Evolutionary conservation across 306 rosid genomes (phyloP), one percentile per base, ranked within the genome.

Genomic region (Sphenostylis stenocarpa): DNA sequence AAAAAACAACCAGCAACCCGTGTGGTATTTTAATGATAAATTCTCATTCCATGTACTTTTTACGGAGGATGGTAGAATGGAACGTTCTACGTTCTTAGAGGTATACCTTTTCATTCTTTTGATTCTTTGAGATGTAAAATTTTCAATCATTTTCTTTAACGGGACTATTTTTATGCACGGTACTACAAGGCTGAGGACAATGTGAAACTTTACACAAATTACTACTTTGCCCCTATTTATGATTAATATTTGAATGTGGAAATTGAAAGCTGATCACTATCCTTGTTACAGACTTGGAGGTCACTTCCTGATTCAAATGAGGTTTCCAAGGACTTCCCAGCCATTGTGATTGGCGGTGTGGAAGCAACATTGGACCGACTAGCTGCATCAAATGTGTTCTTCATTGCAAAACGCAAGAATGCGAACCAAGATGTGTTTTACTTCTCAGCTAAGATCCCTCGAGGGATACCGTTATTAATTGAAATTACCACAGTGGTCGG

Each of bases 21-120:
- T 92, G 62, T 92, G 91, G 99, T 95, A 92, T 88, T 92, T 91
- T 71, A 95, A 76, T 14, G 99, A 95, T 80, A 95, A 89, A 85
- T 77, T 92, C 77, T 21, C 87, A 24, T 67, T 92, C 73, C 93
- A 95, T 60, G 85, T 80, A 67, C 86, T 95, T 79, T 95, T 95
- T 76, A 82, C 91, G 1, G 98, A 95, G 88, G 99, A 95, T 82
- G 99, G 99, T 55, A 84, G 86, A 86, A 95, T 95, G 99, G 99
- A 95, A 83, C 98, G 99, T 57, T 85, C 88, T 24, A 72, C 76
- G 75, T 95, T 95, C 83, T 93, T 95, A 12, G 98, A 95, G 99
- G 99, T 95, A 91, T 56, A 57, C 44, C 47, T 52, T 76, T 65
- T 74, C 74, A 43, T 70, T 48, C 58, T 31, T 75, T 52, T 47